Conservation (phyloP, 2,329 filamentous ascomycete genomes). For the Beauveria bassiana region DNA sequence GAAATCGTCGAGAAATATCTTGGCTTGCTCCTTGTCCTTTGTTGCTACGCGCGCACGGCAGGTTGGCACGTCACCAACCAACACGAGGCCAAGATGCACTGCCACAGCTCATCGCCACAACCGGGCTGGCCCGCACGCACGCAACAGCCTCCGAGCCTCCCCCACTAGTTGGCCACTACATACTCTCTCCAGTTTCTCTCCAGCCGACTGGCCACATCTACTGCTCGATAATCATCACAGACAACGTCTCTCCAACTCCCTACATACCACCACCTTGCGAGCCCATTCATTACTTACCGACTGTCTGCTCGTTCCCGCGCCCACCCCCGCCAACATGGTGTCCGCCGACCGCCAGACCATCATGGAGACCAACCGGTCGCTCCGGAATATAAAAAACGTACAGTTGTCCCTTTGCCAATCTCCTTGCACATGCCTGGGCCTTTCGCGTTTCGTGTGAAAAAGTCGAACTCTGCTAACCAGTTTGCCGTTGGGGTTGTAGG, state of each 20-base stretch:
- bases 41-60: no score
- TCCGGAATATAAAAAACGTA: constrained; percentile 82
- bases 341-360: constrained; percentile 48
- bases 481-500: constrained; percentile 40
- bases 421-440: not conserved
- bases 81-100: not conserved
- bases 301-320: not conserved
- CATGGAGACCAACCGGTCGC: constrained; percentile 72
- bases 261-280: no score
- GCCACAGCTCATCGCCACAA: not conserved
- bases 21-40: no score
- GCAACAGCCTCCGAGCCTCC: not conserved
- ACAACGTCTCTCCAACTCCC: not conserved
- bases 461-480: not conserved
- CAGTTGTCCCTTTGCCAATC: constrained; percentile 20
- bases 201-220: not conserved
- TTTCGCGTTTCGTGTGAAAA: not conserved
- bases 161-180: not conserved
- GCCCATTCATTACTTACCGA: not conserved
- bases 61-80: no score
- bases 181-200: not conserved
- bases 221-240: not conserved
- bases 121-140: not conserved
- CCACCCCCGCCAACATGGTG: constrained; percentile 27
- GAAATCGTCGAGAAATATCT: no score